Evolutionary conservation across 305 asterid genomes (phyloP).

Genomic region (Fraxinus angustifolia): DNA sequence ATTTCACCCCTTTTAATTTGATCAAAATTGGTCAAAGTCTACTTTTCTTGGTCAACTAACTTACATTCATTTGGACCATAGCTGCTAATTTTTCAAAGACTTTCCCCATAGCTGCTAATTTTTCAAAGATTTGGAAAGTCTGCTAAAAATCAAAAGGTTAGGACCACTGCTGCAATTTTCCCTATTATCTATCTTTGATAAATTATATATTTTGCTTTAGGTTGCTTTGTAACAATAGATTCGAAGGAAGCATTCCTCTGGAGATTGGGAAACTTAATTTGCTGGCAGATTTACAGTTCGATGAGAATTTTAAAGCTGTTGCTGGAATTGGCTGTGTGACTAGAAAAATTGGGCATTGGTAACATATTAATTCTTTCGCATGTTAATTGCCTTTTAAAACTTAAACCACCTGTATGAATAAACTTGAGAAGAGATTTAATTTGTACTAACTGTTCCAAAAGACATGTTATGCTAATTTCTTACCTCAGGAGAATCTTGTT

Average conservation of each 20-base stretch:
- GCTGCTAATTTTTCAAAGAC: no score
- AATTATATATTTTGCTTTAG: constrained; percentile 34
- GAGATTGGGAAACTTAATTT: constrained; percentile 61
- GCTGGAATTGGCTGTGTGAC: constrained; percentile 48
- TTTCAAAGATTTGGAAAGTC: no score
- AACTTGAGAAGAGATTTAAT: background rate
- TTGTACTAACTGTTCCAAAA: background rate
- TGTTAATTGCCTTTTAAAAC: background rate
- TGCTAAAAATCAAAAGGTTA: no score
- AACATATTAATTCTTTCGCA: constrained; percentile 10
- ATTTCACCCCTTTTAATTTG: no score
- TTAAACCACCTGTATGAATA: background rate
- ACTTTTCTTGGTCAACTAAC: no score
- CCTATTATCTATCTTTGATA: constrained; percentile 2
- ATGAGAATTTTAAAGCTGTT: constrained; percentile 40
- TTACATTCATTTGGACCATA: no score
- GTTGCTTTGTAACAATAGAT: constrained; percentile 66
- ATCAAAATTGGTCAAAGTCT: no score
- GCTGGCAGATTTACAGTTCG: constrained; percentile 57
- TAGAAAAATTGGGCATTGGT: constrained; percentile 84
- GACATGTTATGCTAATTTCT: background rate
- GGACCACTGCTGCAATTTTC: no score
- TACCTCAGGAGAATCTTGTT: background rate
- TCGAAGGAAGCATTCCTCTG: constrained; percentile 66
- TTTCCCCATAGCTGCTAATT: no score